These are phyloP conservation scores for Apiospora hydei DNA, from an alignment of 2,329 filamentous ascomycete genomes.

Conservation along the genomic window DNA sequence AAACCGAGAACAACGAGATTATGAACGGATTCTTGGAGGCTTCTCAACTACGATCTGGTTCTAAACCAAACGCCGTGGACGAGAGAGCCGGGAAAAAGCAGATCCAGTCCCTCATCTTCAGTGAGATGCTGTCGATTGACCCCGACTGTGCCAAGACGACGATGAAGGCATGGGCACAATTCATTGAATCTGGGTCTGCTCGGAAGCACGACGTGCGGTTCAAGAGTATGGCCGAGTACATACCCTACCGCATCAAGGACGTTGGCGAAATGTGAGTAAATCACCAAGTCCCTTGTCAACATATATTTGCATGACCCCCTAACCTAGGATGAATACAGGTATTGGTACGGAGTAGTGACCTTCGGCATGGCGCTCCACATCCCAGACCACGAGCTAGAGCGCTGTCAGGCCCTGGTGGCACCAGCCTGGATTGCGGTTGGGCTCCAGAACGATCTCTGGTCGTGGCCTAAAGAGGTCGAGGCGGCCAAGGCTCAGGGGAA, in stretches of 20 bases:
- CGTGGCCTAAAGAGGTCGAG: background rate
- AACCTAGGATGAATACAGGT: background rate
- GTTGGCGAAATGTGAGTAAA: background rate
- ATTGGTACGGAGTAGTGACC: conserved; percentile 13
- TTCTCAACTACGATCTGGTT: background rate
- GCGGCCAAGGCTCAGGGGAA: conserved; percentile 1
- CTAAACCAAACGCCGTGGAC: background rate
- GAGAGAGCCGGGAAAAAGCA: conserved; percentile 1
- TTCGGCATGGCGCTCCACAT: conserved; percentile 4
- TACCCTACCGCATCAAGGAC: background rate
- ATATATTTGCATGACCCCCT: background rate
- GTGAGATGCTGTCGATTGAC: conserved; percentile 9
- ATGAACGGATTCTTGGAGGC: conserved; percentile 6
- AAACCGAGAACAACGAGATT: conserved; percentile 16
- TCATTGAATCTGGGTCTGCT: background rate
- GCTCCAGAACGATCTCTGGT: conserved; percentile 13
- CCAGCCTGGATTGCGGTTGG: background rate
- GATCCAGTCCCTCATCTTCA: conserved; percentile 11
- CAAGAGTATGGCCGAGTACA: background rate
- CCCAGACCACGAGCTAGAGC: background rate
- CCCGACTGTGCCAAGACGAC: background rate
- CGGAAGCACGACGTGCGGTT: background rate
- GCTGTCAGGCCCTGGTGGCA: background rate
- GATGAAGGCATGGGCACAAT: conserved; percentile 16
- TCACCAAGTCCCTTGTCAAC: background rate